These are phyloP conservation scores for Kalaharituber pfeilii DNA, from an alignment of 2,329 filamentous ascomycete genomes.

Conservation along the genomic window DNA sequence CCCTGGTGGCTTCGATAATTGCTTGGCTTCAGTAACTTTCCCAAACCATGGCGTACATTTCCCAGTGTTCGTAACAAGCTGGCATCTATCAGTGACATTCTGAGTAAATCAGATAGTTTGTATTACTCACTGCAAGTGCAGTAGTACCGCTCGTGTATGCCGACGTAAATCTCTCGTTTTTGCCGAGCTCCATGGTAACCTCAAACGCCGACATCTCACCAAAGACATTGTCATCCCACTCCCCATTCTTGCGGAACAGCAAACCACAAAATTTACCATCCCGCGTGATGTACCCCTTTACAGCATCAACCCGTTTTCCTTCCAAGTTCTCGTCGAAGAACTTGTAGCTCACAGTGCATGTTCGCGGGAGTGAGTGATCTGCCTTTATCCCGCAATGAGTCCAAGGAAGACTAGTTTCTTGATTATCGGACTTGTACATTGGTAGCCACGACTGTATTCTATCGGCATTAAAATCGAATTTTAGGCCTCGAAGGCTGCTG, in stretches of 20 bases:
- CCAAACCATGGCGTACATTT: slow-evolving; percentile 18
- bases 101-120: too few relatives aligned
- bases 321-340: background rate
- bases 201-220: slow-evolving; percentile 16
- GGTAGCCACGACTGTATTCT: slow-evolving; percentile 18
- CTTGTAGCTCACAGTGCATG: background rate
- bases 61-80: slow-evolving; percentile 15
- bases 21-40: background rate
- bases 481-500: slow-evolving; percentile 15
- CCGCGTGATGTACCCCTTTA: slow-evolving; percentile 16
- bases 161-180: slow-evolving; percentile 11
- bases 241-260: slow-evolving; percentile 12
- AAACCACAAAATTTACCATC: slow-evolving; percentile 16
- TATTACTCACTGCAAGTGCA: slow-evolving; percentile 14
- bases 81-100: slow-evolving; percentile 4
- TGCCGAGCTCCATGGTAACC: slow-evolving; percentile 12
- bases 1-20: background rate
- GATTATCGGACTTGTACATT: slow-evolving; percentile 6
- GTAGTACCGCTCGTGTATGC: background rate
- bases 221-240: slow-evolving; percentile 14
- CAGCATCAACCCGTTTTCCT: slow-evolving; percentile 8
- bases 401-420: slow-evolving; percentile 3
- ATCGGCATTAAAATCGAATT: slow-evolving; percentile 18
- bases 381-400: background rate
- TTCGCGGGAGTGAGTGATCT: background rate